phyloP scores from a whole-genome alignment of 441 rosid species.

The Hura crepitans region DNA sequence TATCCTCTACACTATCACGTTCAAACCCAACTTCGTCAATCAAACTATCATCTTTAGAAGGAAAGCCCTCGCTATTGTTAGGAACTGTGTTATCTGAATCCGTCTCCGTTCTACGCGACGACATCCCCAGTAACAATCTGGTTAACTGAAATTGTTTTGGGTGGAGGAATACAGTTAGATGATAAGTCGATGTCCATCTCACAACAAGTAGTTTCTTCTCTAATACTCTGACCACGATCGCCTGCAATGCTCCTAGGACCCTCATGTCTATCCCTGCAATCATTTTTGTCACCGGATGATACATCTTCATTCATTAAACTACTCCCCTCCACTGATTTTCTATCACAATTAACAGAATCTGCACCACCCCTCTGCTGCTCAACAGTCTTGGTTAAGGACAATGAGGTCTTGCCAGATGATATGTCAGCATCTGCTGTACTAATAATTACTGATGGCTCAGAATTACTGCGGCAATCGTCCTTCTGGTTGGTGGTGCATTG shows the following conservation, averaged over 20 bases:
- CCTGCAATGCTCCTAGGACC: conserved; percentile 17
- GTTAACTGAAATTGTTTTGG: conserved; percentile 17
- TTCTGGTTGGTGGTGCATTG: conserved; percentile 15
- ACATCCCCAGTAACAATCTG: conserved; percentile 26
- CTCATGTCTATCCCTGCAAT: conserved; percentile 10
- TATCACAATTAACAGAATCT: conserved; percentile 19
- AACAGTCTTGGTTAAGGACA: background rate
- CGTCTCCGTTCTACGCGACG: conserved; percentile 16
- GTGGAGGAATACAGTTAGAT: conserved; percentile 18
- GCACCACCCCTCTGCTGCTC: conserved; percentile 20
- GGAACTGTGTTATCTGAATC: conserved; percentile 6
- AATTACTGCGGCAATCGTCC: conserved; percentile 13
- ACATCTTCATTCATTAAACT: conserved; percentile 16
- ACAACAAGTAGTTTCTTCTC: conserved; percentile 25
- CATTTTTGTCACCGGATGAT: conserved; percentile 18
- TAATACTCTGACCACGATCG: conserved; percentile 22
- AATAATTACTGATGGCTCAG: conserved; percentile 17
- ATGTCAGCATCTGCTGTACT: conserved; percentile 9
- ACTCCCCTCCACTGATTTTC: conserved; percentile 20
- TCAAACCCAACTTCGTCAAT: conserved; percentile 17
- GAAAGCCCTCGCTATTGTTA: conserved; percentile 5
- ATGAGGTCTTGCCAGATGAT: conserved; percentile 11
- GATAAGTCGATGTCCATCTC: conserved; percentile 31
- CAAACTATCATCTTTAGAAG: conserved; percentile 14
- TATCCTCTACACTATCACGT: conserved; percentile 18